Percentiles rank a stretch among this genome's conserved stretches.
phyloP scores from a whole-genome alignment of 495 filamentous ascomycete species.

The Penicillium bovifimosum region DNA sequence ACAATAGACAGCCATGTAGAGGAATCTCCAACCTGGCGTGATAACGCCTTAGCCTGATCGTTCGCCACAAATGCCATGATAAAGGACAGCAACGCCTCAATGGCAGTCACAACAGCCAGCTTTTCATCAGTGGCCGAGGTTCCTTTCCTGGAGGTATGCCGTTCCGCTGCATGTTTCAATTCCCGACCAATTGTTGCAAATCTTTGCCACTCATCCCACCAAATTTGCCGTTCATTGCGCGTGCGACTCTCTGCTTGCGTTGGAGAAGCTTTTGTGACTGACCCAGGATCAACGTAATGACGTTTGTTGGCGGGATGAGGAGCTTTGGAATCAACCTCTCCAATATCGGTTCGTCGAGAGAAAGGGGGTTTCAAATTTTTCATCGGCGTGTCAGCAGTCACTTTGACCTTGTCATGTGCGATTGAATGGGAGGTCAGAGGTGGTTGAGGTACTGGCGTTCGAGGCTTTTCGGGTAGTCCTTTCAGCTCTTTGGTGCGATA shows the following conservation, averaged over 20 bases:
- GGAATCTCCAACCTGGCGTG: slow-evolving; percentile 35
- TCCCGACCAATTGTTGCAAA: slow-evolving; percentile 40
- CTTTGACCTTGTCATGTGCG: slow-evolving; percentile 26
- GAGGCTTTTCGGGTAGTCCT: slow-evolving; percentile 22
- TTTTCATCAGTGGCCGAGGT: slow-evolving; percentile 33
- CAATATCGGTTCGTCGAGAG: slow-evolving; percentile 23
- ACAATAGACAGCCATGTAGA: slow-evolving; percentile 46
- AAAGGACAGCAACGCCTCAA: slow-evolving; percentile 47
- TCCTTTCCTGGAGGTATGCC: slow-evolving; percentile 28
- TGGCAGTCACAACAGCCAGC: slow-evolving; percentile 38
- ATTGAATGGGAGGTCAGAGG: slow-evolving; percentile 5
- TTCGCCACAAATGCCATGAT: slow-evolving; percentile 46
- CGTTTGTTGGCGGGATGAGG: slow-evolving; percentile 23
- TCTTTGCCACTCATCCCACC: slow-evolving; percentile 43
- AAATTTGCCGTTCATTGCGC: slow-evolving; percentile 36
- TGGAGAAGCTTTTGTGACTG: slow-evolving; percentile 24
- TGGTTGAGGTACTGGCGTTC: slow-evolving; percentile 16
- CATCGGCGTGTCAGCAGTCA: slow-evolving; percentile 21
- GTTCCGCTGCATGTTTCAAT: slow-evolving; percentile 45
- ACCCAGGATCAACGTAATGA: slow-evolving; percentile 22
- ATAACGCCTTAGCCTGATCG: slow-evolving; percentile 34
- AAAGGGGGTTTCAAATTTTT: slow-evolving; percentile 27
- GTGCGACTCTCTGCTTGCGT: slow-evolving; percentile 25
- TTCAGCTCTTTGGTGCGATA: slow-evolving; percentile 21
- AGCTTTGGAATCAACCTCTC: slow-evolving; percentile 29